Percentiles rank a stretch among this genome's conserved stretches.
Evolutionary conservation across 768 basidiomycete species (phyloP).

Genomic region (Sutorius australiensis): DNA sequence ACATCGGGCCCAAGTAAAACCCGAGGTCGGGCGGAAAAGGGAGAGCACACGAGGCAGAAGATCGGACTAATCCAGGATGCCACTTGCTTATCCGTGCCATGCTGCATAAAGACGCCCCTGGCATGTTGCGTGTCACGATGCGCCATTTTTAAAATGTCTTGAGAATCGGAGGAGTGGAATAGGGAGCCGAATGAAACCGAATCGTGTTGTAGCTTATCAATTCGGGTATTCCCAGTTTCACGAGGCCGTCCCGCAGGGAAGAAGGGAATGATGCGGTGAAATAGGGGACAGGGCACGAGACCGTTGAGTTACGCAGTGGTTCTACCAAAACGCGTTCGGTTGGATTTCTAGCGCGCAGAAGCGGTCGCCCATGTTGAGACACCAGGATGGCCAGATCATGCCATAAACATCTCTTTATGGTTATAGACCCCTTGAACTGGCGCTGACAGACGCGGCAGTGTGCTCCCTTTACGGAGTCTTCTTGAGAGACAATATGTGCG

Average conservation of each 20-base stretch:
- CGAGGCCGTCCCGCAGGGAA: constrained; percentile 9
- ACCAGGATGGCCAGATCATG: constrained; percentile 18
- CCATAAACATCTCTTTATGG: constrained; percentile 1
- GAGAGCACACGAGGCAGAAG: not conserved
- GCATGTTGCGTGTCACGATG: not conserved
- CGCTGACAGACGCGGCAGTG: constrained; percentile 3
- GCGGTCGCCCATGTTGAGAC: constrained; percentile 8
- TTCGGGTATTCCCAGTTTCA: constrained; percentile 22
- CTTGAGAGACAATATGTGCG: not conserved
- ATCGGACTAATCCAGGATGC: not conserved
- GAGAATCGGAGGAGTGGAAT: not conserved
- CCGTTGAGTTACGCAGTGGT: constrained; percentile 1
- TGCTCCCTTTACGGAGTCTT: not conserved
- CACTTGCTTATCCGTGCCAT: not conserved
- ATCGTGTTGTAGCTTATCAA: constrained; percentile 17
- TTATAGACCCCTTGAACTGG: constrained; percentile 1
- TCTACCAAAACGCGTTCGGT: constrained; percentile 1
- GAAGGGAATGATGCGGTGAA: constrained; percentile 6
- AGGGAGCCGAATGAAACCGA: not conserved
- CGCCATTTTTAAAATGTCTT: not conserved
- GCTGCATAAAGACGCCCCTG: not conserved
- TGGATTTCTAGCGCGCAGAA: constrained; percentile 12
- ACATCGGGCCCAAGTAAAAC: not conserved
- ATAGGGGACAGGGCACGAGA: constrained; percentile 6
- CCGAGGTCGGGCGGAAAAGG: not conserved